These are phyloP conservation scores for Dothidotthia symphoricarpi DNA, from an alignment of 2,329 filamentous ascomycete species.

Conservation along the genomic window DNA sequence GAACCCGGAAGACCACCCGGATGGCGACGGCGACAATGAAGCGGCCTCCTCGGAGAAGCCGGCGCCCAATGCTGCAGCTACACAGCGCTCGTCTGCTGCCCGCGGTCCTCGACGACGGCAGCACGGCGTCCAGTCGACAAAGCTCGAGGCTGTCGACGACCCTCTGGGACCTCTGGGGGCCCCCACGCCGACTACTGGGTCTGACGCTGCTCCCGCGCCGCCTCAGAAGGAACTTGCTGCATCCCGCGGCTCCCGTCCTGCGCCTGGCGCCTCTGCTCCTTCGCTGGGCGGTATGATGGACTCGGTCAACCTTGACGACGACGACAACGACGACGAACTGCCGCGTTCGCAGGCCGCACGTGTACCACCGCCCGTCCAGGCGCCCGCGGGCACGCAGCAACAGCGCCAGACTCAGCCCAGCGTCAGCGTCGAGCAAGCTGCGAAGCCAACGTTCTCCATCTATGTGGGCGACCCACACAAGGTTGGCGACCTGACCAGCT, in stretches of 20 bases:
- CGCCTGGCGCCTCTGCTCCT: conserved; percentile 54
- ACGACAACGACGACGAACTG: conserved; percentile 57
- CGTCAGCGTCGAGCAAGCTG: conserved; percentile 86
- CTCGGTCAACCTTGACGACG: conserved; percentile 70
- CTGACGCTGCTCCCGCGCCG: conserved; percentile 65
- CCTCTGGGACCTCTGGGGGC: conserved; percentile 76
- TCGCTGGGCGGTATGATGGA: conserved; percentile 57
- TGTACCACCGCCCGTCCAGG: conserved; percentile 63
- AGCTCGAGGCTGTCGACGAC: conserved; percentile 73
- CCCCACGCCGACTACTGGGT: conserved; percentile 52
- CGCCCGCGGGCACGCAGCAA: conserved; percentile 47
- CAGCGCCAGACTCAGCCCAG: conserved; percentile 66
- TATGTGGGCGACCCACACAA: conserved; percentile 95
- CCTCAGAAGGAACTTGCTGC: conserved; percentile 62
- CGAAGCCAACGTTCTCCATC: conserved; percentile 88
- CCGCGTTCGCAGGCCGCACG: conserved; percentile 54
- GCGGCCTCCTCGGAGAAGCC: conserved; percentile 16
- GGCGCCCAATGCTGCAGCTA: conserved; percentile 40
- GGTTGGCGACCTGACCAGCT: conserved; percentile 93
- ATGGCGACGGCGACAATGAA: conserved; percentile 17
- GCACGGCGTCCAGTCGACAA: conserved; percentile 72
- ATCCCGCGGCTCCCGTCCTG: conserved; percentile 46
- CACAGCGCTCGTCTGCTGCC: conserved; percentile 49
- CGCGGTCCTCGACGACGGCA: conserved; percentile 56
- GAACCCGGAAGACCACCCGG: conserved; percentile 33